phyloP scores from a whole-genome alignment of 257 asterid genomes.

The Osmanthus fragrans region DNA sequence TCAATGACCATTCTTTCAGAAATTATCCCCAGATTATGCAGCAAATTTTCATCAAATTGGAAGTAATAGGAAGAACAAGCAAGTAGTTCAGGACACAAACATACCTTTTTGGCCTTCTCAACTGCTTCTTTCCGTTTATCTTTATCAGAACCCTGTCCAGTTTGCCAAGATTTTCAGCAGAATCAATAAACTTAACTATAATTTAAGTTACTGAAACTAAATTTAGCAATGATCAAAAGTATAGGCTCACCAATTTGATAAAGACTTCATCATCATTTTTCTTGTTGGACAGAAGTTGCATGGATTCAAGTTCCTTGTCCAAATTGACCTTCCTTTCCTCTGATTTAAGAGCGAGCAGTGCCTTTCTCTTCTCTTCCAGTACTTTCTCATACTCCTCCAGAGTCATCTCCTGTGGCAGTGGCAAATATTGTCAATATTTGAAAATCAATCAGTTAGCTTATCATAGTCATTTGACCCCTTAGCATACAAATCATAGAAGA shows the following conservation, averaged over 20 bases:
- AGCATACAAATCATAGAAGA: not conserved
- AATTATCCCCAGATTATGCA: not conserved
- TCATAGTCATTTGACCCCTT: not conserved
- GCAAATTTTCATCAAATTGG: not conserved
- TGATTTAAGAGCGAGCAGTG: constrained; percentile 45
- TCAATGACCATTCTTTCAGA: not conserved
- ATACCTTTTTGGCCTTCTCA: constrained; percentile 67
- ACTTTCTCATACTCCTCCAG: constrained; percentile 72
- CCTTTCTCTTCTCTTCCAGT: constrained; percentile 67
- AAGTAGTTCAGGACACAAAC: not conserved
- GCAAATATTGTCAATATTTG: not conserved
- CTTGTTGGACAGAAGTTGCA: constrained; percentile 70
- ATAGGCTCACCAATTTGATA: constrained; percentile 50
- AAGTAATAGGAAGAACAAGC: not conserved
- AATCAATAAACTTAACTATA: not conserved
- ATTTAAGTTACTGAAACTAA: not conserved
- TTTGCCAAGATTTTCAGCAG: not conserved
- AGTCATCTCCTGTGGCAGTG: constrained; percentile 60
- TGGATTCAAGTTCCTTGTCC: constrained; percentile 64
- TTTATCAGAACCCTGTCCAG: constrained; percentile 54
- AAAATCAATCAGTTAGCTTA: not conserved
- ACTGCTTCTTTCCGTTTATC: constrained; percentile 60
- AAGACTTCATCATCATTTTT: constrained; percentile 65
- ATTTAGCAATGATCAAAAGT: not conserved
- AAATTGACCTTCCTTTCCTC: constrained; percentile 66